Evolutionary conservation across 1,139 yeast genomes (phyloP), one percentile per base, ranked within the genome.

Genomic region (Candida smagusa): DNA sequence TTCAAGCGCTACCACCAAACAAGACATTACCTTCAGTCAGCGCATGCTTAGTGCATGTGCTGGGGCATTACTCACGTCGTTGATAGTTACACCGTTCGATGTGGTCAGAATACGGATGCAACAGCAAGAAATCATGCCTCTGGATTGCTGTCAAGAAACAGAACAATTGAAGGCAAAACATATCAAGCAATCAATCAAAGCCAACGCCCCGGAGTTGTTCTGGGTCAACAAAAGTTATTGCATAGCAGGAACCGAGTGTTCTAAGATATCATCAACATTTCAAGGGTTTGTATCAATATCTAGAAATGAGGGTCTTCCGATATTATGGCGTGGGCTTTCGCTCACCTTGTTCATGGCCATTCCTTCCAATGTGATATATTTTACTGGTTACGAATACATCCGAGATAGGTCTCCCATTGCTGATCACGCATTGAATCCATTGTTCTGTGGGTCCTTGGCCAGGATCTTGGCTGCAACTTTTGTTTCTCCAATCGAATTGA

Each of bases 331-430:
- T 35, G 98, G 98, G 0, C 72, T 94, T 26, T 77, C 94, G 0
- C 61, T 92, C 22, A 88, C 95, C 0, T 63, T 92, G 22, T 47
- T 88, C 16, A 94, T 92, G 96, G 88, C 97, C 0, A 68, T 90
- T 0, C 99, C 99, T 0, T 78, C 97, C 1, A 92, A 90, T 52
- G 86, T 92, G 40, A 92, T 92, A 6, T 94, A 92, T 56, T 92
- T 89, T 62, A 85, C 95, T 2, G 96, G 97, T 0, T 92, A 92
- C 56, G 99, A 92, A 51, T 77, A 84, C 44, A 66, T 90, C 33
- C 65, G 96, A 47, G 96, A 88, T 51, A 67, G 69, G 22, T 82
- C 92, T 1, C 90, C 92, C 0, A 53, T 87, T 12, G 54, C 59
- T 12, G 50, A 66, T 11, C 69, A 65, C 24, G 58, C 67, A 25